Evolutionary conservation across 2,329 filamentous ascomycete species (phyloP), one percentile per base, ranked within the genome.

Genomic region (Pestalotiopsis sp.): DNA sequence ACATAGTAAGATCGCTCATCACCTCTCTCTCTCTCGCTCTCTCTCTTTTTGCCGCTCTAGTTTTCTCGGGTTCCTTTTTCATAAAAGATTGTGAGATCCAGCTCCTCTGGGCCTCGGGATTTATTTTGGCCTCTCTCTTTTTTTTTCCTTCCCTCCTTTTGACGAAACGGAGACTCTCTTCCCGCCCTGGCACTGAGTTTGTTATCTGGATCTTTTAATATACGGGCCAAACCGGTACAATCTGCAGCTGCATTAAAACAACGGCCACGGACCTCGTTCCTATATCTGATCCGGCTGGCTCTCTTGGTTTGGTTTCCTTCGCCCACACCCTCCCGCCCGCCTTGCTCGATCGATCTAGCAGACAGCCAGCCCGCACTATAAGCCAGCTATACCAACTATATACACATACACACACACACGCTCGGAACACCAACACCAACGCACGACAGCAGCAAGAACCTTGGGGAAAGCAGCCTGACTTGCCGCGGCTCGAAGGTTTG

Each of bases 1-100:
- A 69, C 45, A 52, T 52, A 52, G 45, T 52, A 52, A 56, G 64
- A 58, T 69, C 65, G 66, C 56, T 58, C 66, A 65, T 69, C 59
- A 61, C 61, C 65, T 69, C 61, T 36, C 31, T 36, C 31, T 36
- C 31, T 7, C 31, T 36, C 31, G 31, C 31, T 36, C 7, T 68
- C 56, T 41, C 23, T 57, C 56, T 67, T 60, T 57, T 62, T 52
- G 36, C 63, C 62, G 63, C 61, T 63, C 31, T 38, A 66, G 45
- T 66, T 66, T 63, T 59, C 66, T 63, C 45, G n/a, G 45, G 45
- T 52, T 23, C 45, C 45, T 52, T 52, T 49, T 52, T 52, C 45
- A 52, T 52, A 52, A 52, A 23, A 52, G 45, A 52, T 52, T 52
- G 45, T 52, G 45, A 52, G 17, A 36, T 52, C 45, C 45, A 52